phyloP scores from a whole-genome alignment of 1,139 yeast genomes.

The Candida freyschussii region DNA sequence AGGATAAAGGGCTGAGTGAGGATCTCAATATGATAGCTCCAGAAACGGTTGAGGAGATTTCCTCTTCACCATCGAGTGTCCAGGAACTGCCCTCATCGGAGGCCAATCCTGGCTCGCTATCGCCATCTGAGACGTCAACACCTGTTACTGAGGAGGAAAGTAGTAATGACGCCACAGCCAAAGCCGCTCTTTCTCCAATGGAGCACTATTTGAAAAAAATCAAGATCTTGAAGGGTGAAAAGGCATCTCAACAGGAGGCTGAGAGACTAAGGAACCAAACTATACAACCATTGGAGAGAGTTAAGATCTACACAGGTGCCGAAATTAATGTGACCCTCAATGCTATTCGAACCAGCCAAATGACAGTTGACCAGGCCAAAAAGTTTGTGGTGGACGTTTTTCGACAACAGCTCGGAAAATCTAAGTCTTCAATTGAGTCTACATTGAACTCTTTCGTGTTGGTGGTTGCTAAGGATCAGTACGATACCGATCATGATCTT shows the following conservation, averaged over 20 bases:
- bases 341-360: neutral
- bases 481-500: constrained; percentile 4
- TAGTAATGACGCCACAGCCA: no score
- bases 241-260: constrained; percentile 2
- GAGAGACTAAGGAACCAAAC: neutral
- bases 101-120: no score
- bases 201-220: no score
- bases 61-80: no score
- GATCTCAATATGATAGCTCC: no score
- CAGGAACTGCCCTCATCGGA: no score
- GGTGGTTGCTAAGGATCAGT: constrained; percentile 4
- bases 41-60: no score
- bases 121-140: no score
- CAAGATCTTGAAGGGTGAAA: constrained; percentile 1
- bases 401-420: constrained; percentile 1
- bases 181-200: no score
- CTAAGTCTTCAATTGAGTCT: neutral
- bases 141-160: no score
- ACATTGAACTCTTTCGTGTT: constrained; percentile 1
- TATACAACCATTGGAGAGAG: constrained; percentile 1
- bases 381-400: constrained; percentile 2
- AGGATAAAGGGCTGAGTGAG: no score
- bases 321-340: constrained; percentile 2
- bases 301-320: neutral
- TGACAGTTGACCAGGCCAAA: constrained; percentile 2